Percentiles rank a stretch among this genome's conserved stretches.
Conservation (phyloP, 495 filamentous ascomycete species). For the Aspergillus diversus region DNA sequence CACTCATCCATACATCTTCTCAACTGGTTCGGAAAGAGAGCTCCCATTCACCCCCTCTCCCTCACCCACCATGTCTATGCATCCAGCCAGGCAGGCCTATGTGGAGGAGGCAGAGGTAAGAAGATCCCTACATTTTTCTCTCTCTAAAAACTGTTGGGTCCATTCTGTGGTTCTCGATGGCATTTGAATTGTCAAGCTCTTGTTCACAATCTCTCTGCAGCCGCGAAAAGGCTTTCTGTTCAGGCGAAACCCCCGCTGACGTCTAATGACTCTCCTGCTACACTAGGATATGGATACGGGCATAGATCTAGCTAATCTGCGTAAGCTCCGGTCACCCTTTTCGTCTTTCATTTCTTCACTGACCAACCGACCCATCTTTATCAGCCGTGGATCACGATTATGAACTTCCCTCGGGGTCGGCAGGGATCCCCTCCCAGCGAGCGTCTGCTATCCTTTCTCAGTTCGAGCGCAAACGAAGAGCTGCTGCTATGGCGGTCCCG, state of each 20-base stretch:
- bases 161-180: constrained; percentile 13
- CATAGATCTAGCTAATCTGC: constrained; percentile 78
- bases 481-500: constrained; percentile 89
- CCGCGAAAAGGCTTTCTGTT: constrained; percentile 40
- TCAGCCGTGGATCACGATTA: constrained; percentile 85
- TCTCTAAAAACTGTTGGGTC: neutral
- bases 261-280: constrained; percentile 14
- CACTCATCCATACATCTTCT: neutral
- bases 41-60: constrained; percentile 4
- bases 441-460: constrained; percentile 88
- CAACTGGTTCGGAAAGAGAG: constrained; percentile 12
- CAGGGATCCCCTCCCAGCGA: constrained; percentile 82
- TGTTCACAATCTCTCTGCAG: constrained; percentile 26
- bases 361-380: neutral
- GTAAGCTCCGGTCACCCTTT: constrained; percentile 52
- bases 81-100: constrained; percentile 92
- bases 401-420: constrained; percentile 68
- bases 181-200: constrained; percentile 34
- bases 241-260: constrained; percentile 27
- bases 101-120: constrained; percentile 89
- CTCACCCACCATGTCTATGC: constrained; percentile 64
- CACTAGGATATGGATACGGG: constrained; percentile 64
- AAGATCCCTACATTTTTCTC: constrained; percentile 4
- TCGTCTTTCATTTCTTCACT: neutral
- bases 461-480: constrained; percentile 85